Percentiles rank a stretch among this genome's conserved stretches.
These are phyloP conservation scores for Acanthamoeba lenticulata DNA, from an alignment of 208 protist species.

Conservation along the genomic window DNA sequence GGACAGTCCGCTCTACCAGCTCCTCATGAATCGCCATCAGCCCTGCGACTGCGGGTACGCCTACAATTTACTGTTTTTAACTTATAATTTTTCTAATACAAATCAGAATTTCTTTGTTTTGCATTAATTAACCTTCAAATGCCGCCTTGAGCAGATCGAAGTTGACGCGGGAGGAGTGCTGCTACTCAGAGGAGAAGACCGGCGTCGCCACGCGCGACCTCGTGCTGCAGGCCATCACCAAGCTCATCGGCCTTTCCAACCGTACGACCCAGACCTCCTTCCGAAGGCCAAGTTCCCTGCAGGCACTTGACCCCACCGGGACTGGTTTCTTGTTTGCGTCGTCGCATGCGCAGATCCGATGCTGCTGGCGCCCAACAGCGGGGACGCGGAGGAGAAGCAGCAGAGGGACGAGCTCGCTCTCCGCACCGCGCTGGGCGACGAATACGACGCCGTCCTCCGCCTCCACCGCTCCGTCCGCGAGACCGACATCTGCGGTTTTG, in stretches of 20 bases:
- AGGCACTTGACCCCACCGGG: background rate
- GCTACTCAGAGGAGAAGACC: slow-evolving; percentile 32
- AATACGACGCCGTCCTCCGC: background rate
- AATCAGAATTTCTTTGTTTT: background rate
- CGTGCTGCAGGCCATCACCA: slow-evolving; percentile 46
- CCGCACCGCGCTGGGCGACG: background rate
- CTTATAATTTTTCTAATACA: background rate
- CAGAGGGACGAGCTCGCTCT: background rate
- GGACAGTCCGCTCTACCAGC: slow-evolving; percentile 25
- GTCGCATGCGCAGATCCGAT: slow-evolving; percentile 42
- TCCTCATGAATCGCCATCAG: background rate
- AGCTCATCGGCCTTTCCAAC: slow-evolving; percentile 60
- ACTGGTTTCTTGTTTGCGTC: background rate
- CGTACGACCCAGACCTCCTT: background rate
- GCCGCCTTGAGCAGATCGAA: background rate
- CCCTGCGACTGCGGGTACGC: slow-evolving; percentile 44
- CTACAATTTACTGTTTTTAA: background rate
- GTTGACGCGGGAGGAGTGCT: slow-evolving; percentile 4
- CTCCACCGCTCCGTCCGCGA: background rate
- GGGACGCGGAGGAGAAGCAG: slow-evolving; percentile 23
- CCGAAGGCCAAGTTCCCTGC: background rate
- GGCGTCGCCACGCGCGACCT: background rate
- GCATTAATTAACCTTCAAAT: background rate
- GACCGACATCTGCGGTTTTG: slow-evolving; percentile 18
- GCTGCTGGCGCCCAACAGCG: background rate